Base-by-base conservation (phyloP, 495 filamentous ascomycete species). In the Terfezia claveryi region DNA sequence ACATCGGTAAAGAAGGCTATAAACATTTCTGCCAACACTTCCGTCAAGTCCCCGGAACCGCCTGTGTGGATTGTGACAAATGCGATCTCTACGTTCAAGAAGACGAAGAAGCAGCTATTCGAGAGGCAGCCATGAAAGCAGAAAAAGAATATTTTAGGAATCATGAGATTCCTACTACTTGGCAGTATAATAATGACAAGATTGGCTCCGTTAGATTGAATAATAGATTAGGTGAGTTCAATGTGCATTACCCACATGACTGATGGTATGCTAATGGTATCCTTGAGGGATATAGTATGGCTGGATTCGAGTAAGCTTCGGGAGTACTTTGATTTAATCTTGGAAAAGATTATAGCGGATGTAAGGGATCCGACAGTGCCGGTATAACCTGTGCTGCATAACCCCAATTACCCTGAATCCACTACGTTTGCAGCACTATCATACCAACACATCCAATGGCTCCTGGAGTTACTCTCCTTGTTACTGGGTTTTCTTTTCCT, bases 1-100 rank as follows among this genome's bases (percentile, higher is more conserved):
- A 73, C 49, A 69, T 76, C 37, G 61, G 59, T 1, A 55, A 36
- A 2, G 57, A 83, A 60, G 83, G 87, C 8, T 95, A 98, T 62
- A 69, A 76, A 27, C 91, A 98, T 67, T 98, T 94, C 62, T 98
- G 91, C 64, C 78, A 94, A 60, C 91, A 98, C 68, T 95, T 98
- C 67, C 74, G 91, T n/a, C 82, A 83, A 0, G 71, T 76, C 38
- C 78, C 76, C 0, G 83, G 81, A 9, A 75, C 77, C 37, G 68
- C 71, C 36, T 98, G 91, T 62, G 71, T 63, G 1, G 78, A 87
- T 59, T 96, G 89, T 68, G 79, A 77, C 23, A 81, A 80, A 66
- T 98, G 91, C 67, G 89, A 94, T 66, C 73, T 98, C 44, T 98
- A 94, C 72, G 76, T 81, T 56, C 72, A 74, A 16, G 91, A 94